These are phyloP conservation scores for Pythium dissimile DNA, from an alignment of 352 stramenopile species.

Conservation along the genomic window DNA sequence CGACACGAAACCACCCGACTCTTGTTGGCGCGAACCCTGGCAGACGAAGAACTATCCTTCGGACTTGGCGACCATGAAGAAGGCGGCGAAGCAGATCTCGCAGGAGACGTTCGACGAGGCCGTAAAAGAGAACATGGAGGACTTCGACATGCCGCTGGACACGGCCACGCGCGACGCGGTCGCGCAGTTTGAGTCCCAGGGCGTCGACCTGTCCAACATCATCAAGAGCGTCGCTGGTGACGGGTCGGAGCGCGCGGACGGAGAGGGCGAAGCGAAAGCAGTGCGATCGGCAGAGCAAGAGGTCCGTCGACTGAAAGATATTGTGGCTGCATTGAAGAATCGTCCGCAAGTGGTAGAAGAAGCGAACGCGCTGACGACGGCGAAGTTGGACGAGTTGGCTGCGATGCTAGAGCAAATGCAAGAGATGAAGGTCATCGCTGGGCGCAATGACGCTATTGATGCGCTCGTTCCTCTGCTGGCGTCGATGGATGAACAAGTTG, in stretches of 20 bases:
- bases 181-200: slow-evolving; percentile 84
- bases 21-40: background rate
- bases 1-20: background rate
- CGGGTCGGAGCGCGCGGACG: background rate
- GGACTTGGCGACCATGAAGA: slow-evolving; percentile 13
- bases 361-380: background rate
- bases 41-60: background rate
- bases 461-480: slow-evolving; percentile 37
- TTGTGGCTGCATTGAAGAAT: slow-evolving; percentile 30
- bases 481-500: background rate
- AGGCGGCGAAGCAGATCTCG: slow-evolving; percentile 62
- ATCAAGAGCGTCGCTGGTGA: slow-evolving; percentile 40
- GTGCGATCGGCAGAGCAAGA: slow-evolving; percentile 11
- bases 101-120: slow-evolving; percentile 90
- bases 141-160: slow-evolving; percentile 85
- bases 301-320: slow-evolving; percentile 29
- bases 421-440: slow-evolving; percentile 58
- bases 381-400: slow-evolving; percentile 5
- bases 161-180: slow-evolving; percentile 78
- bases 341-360: background rate
- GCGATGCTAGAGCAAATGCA: slow-evolving; percentile 38
- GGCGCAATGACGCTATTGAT: slow-evolving; percentile 51
- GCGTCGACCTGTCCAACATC: slow-evolving; percentile 83
- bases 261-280: background rate
- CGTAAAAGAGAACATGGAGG: slow-evolving; percentile 87